phyloP scores from a whole-genome alignment of 768 basidiomycete genomes.

The Mycena vitilis region DNA sequence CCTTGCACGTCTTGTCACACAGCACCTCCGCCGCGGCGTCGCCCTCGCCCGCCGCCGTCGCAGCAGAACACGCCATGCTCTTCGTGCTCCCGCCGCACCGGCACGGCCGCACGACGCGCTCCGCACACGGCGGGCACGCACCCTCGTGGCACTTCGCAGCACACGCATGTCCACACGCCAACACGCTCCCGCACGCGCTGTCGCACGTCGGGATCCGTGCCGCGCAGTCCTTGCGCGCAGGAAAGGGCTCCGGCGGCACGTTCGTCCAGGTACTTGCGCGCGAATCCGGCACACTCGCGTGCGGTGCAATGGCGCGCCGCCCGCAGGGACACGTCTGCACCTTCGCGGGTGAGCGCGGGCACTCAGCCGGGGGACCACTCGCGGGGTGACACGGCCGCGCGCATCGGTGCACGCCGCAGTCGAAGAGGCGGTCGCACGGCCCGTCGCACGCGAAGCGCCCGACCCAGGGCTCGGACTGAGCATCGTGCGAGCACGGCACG shows the following conservation, averaged over 20 bases:
- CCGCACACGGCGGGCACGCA: constrained; percentile 82
- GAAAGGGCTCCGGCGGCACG: constrained; percentile 39
- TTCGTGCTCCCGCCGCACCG: constrained; percentile 82
- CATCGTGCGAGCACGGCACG: constrained; percentile 53
- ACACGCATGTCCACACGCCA: constrained; percentile 84
- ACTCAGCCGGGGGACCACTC: constrained; percentile 63
- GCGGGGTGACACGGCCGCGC: constrained; percentile 83
- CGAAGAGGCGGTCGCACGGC: constrained; percentile 34
- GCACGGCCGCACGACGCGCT: constrained; percentile 80
- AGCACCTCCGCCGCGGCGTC: constrained; percentile 60
- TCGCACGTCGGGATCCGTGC: constrained; percentile 86
- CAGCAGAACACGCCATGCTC: constrained; percentile 65
- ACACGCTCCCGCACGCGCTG: constrained; percentile 72
- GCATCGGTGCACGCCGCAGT: constrained; percentile 82
- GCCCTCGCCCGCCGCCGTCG: constrained; percentile 47
- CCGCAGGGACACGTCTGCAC: constrained; percentile 89
- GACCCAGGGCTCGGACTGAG: constrained; percentile 63
- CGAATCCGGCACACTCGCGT: constrained; percentile 42
- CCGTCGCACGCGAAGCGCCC: constrained; percentile 56
- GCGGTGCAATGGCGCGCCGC: constrained; percentile 60
- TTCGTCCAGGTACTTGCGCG: no score
- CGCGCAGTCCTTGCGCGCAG: constrained; percentile 66
- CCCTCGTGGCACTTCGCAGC: constrained; percentile 77
- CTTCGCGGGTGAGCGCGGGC: constrained; percentile 78
- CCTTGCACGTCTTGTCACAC: constrained; percentile 85